Conservation (phyloP, 257 asterid species). For the Nyctanthes arbortristis region DNA sequence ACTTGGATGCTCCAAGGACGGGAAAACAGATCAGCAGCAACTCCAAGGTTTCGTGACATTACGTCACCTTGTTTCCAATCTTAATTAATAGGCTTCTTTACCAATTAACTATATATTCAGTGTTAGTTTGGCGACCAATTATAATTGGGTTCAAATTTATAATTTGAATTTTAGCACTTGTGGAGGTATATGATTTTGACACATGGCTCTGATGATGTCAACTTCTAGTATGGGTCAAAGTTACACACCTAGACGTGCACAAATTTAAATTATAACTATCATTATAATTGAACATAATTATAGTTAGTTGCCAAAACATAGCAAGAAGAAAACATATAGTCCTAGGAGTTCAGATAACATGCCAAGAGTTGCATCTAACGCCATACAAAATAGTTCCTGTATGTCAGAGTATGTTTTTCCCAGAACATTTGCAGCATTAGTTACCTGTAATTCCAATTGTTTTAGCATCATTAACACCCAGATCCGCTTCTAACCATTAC, state of each 20-base stretch:
- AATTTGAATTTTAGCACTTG: no score
- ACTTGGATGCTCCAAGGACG: background rate
- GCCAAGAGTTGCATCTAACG: background rate
- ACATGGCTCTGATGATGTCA: no score
- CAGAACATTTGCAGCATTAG: constrained; percentile 1
- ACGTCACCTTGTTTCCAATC: background rate
- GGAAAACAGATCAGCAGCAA: background rate
- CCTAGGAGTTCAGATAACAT: background rate
- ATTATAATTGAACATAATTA: no score
- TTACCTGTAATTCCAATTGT: background rate
- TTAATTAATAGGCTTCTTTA: background rate
- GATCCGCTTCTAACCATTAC: constrained; percentile 2
- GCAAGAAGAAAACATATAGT: background rate
- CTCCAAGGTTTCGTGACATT: background rate
- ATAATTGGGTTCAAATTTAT: no score
- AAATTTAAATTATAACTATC: no score
- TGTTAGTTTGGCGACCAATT: no score
- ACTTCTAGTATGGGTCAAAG: no score
- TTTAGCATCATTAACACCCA: background rate
- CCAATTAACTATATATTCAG: background rate
- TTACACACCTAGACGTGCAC: no score
- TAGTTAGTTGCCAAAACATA: no score
- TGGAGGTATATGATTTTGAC: no score
- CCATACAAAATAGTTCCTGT: background rate
- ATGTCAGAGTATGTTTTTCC: background rate